phyloP scores from a whole-genome alignment of 306 rosid species.

The Acacia crassicarpa region DNA sequence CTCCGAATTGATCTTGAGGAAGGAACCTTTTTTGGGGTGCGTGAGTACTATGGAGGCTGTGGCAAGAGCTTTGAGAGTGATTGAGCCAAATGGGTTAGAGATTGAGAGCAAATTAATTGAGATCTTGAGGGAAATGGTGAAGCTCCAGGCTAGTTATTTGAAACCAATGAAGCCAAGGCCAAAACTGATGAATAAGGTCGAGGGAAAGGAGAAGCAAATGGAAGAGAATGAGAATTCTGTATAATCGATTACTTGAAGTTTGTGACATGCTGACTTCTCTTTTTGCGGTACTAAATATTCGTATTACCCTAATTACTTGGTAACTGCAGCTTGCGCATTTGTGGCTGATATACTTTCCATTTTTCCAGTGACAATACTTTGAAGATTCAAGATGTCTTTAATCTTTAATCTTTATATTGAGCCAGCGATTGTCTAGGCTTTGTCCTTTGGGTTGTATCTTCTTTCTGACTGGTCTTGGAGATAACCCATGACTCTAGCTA shows the following conservation, averaged over 20 bases:
- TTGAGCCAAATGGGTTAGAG: slow-evolving; percentile 65
- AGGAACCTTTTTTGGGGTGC: slow-evolving; percentile 84
- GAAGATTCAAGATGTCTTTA: not conserved
- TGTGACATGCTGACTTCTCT: not conserved
- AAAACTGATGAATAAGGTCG: slow-evolving; percentile 53
- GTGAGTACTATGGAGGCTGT: slow-evolving; percentile 86
- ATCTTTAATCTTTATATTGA: not conserved
- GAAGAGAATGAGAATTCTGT: slow-evolving; percentile 17
- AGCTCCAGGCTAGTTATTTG: slow-evolving; percentile 61
- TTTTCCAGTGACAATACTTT: not conserved
- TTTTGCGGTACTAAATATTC: not conserved
- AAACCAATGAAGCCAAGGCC: slow-evolving; percentile 71
- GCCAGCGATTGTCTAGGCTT: not conserved
- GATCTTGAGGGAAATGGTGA: slow-evolving; percentile 77
- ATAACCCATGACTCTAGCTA: no score
- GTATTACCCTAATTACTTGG: not conserved
- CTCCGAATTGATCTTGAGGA: slow-evolving; percentile 76
- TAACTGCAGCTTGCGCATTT: not conserved
- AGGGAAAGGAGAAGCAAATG: slow-evolving; percentile 12
- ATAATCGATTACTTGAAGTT: not conserved
- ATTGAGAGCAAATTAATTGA: slow-evolving; percentile 51
- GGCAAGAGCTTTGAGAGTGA: slow-evolving; percentile 62
- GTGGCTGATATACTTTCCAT: not conserved
- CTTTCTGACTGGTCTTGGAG: not conserved
- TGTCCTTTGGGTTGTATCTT: not conserved